Conservation (phyloP, 441 rosid species). For the Euphorbia schlechtendalii region DNA sequence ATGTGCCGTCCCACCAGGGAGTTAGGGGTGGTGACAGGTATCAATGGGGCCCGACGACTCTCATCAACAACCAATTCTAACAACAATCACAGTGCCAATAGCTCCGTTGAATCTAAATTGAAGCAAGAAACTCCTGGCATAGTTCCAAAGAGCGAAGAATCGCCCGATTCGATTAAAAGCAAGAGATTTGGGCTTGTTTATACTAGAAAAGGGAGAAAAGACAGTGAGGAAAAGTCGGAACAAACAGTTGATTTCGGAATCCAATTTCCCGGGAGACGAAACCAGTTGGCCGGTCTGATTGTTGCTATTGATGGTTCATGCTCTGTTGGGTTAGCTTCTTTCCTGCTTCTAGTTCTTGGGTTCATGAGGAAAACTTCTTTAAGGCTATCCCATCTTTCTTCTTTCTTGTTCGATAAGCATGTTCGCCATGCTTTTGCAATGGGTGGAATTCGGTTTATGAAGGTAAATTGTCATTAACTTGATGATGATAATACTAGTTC, state of each 20-base stretch:
- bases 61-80: conserved; percentile 20
- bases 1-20: conserved; percentile 74
- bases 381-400: conserved; percentile 41
- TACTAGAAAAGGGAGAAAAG: conserved; percentile 32
- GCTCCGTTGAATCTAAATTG: conserved; percentile 8
- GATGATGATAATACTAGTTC: no score
- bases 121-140: conserved; percentile 9
- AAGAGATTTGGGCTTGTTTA: conserved; percentile 18
- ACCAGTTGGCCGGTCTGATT: conserved; percentile 9
- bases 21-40: conserved; percentile 72
- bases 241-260: conserved; percentile 30
- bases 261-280: conserved; percentile 30
- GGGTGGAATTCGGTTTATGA: conserved; percentile 47
- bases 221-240: conserved; percentile 18
- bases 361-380: conserved; percentile 36
- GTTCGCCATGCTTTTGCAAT: conserved; percentile 39
- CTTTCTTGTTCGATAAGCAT: conserved; percentile 53
- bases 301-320: conserved; percentile 25
- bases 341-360: conserved; percentile 48
- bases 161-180: conserved; percentile 12
- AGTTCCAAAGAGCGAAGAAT: conserved; percentile 17
- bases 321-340: conserved; percentile 28
- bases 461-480: conserved; percentile 31
- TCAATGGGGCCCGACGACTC: conserved; percentile 55
- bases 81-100: conserved; percentile 10